Evolutionary conservation across 2,329 filamentous ascomycete genomes (phyloP), one percentile per base, ranked within the genome.

Genomic region (Leptographium radiaticola): DNA sequence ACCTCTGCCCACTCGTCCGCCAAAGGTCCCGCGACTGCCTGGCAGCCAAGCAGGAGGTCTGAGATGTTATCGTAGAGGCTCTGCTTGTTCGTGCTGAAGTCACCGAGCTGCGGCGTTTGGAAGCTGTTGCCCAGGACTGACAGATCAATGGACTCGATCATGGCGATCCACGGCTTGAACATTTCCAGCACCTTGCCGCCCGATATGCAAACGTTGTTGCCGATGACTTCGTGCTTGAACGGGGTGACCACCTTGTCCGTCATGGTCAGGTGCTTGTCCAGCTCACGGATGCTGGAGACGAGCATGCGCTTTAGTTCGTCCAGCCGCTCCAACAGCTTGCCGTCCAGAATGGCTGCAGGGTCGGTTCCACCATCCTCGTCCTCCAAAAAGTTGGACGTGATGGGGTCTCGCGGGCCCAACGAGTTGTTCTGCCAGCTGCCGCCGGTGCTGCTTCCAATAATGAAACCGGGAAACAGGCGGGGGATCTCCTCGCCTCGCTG

Each of bases 1-100:
- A 90, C 75, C 65, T 95, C 89, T 5, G 90, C 82, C 93, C 93
- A 98, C 69, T 98, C 93, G 65, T 98, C 93, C 10, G 86, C 87
- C 45, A 98, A 70, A 7, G 93, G 93, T 10, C 88, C 88, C 7
- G 89, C 87, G n/a, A 97, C 86, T 30, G 87, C 83, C 68, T 98
- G 93, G 63, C 90, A 96, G 55, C 85, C 83, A 50, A 95, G 71
- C 5, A 97, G 71, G 33, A 98, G 77, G 65, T 97, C 93, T 10
- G 89, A 90, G 53, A 95, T 86, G 56, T 89, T 86, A 67, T 97
- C 93, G 68, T 97, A 97, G 18, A 95, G 75, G 61, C 86, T 87
- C 67, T 98, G 93, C 69, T 97, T 97, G 66, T 95, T 88, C 36
- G 84, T 79, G 63, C 83, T 84, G 66, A 96, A 96, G 61, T 97